A percentile compares a stretch with the other conserved stretches of the same genome.
Conservation (phyloP, 305 asterid species). For the Rubia peregrina region DNA sequence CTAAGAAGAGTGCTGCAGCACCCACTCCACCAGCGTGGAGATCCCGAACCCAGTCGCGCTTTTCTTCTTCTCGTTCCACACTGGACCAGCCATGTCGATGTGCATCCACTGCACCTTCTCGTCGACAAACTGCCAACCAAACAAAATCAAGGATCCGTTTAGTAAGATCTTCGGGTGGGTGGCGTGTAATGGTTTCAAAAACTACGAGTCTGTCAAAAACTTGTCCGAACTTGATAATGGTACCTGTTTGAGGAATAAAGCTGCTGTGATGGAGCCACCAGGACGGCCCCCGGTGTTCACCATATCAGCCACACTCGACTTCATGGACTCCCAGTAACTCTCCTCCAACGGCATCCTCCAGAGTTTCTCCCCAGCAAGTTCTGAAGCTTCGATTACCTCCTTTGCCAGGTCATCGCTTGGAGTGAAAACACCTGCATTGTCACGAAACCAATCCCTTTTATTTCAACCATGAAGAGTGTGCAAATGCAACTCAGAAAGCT, state of each 20-base stretch:
- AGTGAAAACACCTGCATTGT: constrained; percentile 59
- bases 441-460: neutral
- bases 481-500: neutral
- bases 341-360: constrained; percentile 95
- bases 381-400: constrained; percentile 72
- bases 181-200: neutral
- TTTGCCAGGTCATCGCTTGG: constrained; percentile 82
- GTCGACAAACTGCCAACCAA: constrained; percentile 64
- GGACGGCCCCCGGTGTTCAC: constrained; percentile 84
- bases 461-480: neutral
- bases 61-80: constrained; percentile 80
- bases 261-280: constrained; percentile 90
- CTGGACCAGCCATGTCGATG: constrained; percentile 97
- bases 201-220: neutral
- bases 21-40: constrained; percentile 87
- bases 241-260: constrained; percentile 97
- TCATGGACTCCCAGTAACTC: constrained; percentile 88
- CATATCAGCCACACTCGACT: constrained; percentile 96
- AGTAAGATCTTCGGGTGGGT: too few species aligned
- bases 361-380: constrained; percentile 67
- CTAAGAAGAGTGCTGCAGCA: constrained; percentile 46
- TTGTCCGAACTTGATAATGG: neutral
- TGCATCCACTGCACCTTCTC: constrained; percentile 99
- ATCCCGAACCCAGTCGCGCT: constrained; percentile 81
- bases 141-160: neutral